phyloP scores from a whole-genome alignment of 2,329 filamentous ascomycete species.

The Fulvia fulva region DNA sequence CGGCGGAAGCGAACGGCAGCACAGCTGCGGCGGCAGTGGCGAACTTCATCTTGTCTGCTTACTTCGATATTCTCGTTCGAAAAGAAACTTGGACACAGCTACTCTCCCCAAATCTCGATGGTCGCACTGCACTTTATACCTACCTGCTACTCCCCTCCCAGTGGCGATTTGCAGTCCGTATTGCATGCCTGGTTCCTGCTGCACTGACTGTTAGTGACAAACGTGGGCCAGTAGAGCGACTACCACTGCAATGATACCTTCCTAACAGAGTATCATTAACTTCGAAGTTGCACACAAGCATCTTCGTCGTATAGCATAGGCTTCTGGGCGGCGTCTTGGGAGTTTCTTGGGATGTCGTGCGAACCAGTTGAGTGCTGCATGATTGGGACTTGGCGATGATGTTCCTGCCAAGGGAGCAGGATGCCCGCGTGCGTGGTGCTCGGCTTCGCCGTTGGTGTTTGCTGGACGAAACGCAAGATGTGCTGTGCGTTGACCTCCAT shows the following conservation, averaged over 20 bases:
- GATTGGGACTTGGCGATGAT: neutral
- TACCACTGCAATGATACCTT: constrained; percentile 14
- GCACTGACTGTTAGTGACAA: neutral
- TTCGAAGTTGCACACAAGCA: neutral
- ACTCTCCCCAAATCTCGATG: neutral
- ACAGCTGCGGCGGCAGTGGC: constrained; percentile 12
- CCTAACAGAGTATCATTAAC: constrained; percentile 6
- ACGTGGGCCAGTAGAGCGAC: neutral
- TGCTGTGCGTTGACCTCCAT: no score
- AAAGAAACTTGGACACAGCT: neutral
- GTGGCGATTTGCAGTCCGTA: neutral
- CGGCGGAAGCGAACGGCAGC: constrained; percentile 18
- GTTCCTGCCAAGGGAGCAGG: neutral
- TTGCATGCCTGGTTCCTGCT: no score
- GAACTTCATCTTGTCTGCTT: constrained; percentile 17
- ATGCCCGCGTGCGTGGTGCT: neutral
- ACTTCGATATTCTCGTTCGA: neutral
- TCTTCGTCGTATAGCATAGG: neutral
- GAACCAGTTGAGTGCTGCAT: neutral
- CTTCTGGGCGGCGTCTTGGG: neutral
- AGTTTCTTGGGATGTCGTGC: neutral
- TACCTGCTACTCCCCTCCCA: neutral
- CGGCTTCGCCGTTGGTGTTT: neutral
- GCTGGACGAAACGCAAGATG: no score
- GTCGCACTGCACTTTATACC: constrained; percentile 4